Evolutionary conservation across 345 rosid genomes (phyloP), one percentile per base, ranked within the genome.

Genomic region (Lepidium africanum): DNA sequence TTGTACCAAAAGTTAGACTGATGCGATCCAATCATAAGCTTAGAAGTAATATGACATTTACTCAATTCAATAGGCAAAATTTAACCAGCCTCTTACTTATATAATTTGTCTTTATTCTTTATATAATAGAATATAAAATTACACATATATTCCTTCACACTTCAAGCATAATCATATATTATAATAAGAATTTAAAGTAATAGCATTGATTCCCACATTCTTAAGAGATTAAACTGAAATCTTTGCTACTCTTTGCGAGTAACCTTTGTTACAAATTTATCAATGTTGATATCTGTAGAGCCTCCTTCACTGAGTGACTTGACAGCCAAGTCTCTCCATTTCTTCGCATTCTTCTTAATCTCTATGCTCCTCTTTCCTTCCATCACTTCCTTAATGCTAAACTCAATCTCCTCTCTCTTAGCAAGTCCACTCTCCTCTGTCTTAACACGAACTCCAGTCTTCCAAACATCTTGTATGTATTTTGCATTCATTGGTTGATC

Each of bases 381-480:
- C 84, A 84, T 85, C 27, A 83, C 87, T 63, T 78, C 75, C 61
- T 52, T 78, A 1, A 87, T 69, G 38, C 84, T 79, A 12, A 43
- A 5, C 63, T 80, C 84, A 10, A 82, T 78, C 75, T 82, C 93
- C 3, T 78, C 88, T 56, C 78, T 76, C 48, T 66, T 70, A 30
- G 76, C 84, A 5, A 87, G 56, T 19, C 93, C 90, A 43, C 80
- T 70, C 16, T 71, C 83, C 13, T 67, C 81, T 0, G 38, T 81
- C 61, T 72, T 75, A 42, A 82, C 86, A 49, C 88, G 70, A 47
- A 85, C 63, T 36, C 93, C 93, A 5, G 79, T 79, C 49, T 72
- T 65, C 90, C 93, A 83, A 7, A 81, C 82, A 72, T 82, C 85
- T 73, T 76, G 72, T 25, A 87, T 76, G 7, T 79, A 73, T 72